Evolutionary conservation across 2,329 filamentous ascomycete species (phyloP), one percentile per base, ranked within the genome.

Genomic region (Tolypocladium sp.): DNA sequence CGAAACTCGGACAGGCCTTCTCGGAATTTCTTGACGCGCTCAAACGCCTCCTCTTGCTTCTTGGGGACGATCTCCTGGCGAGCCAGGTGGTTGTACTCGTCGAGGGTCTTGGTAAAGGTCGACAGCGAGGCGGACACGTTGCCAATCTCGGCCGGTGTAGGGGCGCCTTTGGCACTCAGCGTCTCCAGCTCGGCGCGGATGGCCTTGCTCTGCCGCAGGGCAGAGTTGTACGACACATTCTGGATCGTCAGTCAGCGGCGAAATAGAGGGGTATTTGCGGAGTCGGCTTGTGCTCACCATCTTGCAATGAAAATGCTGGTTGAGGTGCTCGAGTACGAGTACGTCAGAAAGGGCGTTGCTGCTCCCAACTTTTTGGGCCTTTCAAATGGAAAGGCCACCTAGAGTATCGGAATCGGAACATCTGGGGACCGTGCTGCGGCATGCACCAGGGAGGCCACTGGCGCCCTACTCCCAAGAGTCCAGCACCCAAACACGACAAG

Each of bases 21-120:
- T 60, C 91, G 87, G 75, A 99, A 99, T 67, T 86, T 91, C 73
- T 90, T 89, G 60, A 96, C 82, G 52, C 94, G 85, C 70, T 95
- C 91, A 63, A 85, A 81, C 1, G 93, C 94, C 70, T 97, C 96
- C 61, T 94, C 88, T 66, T 96, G 90, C 76, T 97, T 99, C 61
- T 90, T 88, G 5, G 89, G 83, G 59, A 96, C 92, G 38, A 96
- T 85, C 74, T 99, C 94, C 68, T 93, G 90, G 64, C 90, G 90
- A 1, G 92, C 89, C 37, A 96, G 85, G 58, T 83, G 82, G 68
- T 89, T 85, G 79, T 99, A 99, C 71, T 97, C 92, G 76, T 97
- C 92, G 64, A 99, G 82, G 1, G 91, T 96, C 62, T 94, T 91
- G 54, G 89, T 85, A 73, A 99, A 92, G 61, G 92, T 76, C 51